A percentile compares a stretch with the other conserved stretches of the same genome.
phyloP scores from a whole-genome alignment of 1,284 basidiomycete species.

The Mrakiaceae sp. region DNA sequence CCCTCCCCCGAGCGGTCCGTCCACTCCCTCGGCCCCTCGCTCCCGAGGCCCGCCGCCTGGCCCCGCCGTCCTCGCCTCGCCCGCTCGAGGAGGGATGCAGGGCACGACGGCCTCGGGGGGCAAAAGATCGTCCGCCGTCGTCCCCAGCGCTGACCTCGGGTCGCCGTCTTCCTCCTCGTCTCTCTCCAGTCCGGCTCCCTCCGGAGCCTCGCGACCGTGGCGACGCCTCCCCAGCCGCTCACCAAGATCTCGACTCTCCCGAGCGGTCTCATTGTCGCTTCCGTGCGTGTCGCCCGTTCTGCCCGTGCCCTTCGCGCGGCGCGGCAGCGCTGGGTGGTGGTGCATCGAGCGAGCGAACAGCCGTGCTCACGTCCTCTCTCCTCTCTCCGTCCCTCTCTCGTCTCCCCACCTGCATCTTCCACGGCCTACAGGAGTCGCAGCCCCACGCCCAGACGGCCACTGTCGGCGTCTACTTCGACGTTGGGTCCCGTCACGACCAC shows the following conservation, averaged over 20 bases:
- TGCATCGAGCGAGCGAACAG: not conserved
- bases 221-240: slow-evolving; percentile 10
- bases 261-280: slow-evolving; percentile 16
- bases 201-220: slow-evolving; percentile 14
- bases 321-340: not conserved
- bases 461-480: slow-evolving; percentile 98
- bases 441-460: slow-evolving; percentile 94
- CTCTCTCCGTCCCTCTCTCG: not conserved
- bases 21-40: not conserved
- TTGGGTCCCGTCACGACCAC: slow-evolving; percentile 89
- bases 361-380: not conserved
- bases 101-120: too few relatives aligned
- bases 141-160: not conserved
- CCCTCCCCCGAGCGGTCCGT: slow-evolving; percentile 2
- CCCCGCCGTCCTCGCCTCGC: not conserved
- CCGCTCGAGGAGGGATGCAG: not conserved
- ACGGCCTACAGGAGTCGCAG: slow-evolving; percentile 53
- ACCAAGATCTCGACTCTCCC: slow-evolving; percentile 17
- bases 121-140: too few relatives aligned
- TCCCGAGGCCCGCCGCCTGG: not conserved
- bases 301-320: not conserved
- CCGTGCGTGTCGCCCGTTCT: slow-evolving; percentile 5
- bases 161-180: not conserved
- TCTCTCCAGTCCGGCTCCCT: not conserved
- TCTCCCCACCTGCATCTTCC: slow-evolving; percentile 23